Conservation (phyloP, 352 stramenopile species). For the Pythium aquatile region DNA sequence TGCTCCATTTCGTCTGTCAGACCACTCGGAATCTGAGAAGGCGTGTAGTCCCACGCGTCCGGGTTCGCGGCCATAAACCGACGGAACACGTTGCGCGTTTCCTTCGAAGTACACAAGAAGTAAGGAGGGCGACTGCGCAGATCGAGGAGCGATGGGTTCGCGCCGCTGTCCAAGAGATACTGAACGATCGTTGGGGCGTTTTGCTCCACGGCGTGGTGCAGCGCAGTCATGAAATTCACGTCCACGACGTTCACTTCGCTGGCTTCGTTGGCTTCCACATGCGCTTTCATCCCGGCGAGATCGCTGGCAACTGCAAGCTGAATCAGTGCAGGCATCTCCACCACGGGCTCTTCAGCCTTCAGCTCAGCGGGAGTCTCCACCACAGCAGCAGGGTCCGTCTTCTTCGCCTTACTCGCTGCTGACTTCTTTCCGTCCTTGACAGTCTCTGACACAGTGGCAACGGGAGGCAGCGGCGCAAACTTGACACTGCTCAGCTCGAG, state of each 20-base stretch:
- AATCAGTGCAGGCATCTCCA: constrained; percentile 35
- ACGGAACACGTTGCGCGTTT: constrained; percentile 90
- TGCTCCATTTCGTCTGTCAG: constrained; percentile 83
- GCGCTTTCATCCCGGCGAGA: constrained; percentile 11
- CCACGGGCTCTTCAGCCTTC: constrained; percentile 21
- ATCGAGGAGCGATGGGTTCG: constrained; percentile 86
- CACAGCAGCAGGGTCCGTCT: constrained; percentile 16
- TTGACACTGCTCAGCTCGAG: constrained; percentile 66
- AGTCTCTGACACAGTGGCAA: constrained; percentile 5
- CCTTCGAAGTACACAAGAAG: constrained; percentile 87
- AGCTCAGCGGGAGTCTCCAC: constrained; percentile 1
- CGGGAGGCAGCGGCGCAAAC: constrained; percentile 51
- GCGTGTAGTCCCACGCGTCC: constrained; percentile 74
- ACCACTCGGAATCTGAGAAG: constrained; percentile 68
- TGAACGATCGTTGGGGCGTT: constrained; percentile 47
- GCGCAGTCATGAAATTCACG: constrained; percentile 65
- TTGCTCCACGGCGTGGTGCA: constrained; percentile 66
- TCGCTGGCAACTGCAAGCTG: constrained; percentile 33
- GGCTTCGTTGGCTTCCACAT: constrained; percentile 1
- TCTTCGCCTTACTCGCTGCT: constrained; percentile 31
- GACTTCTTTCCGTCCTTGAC: constrained; percentile 15
- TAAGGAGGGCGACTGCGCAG: constrained; percentile 82
- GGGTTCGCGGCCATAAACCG: constrained; percentile 81
- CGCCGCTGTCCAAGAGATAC: constrained; percentile 78
- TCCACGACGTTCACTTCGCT: constrained; percentile 58